These are phyloP conservation scores for Echinochloa phyllopogon DNA, from an alignment of 176 grass and related monocot genomes.

Conservation along the genomic window DNA sequence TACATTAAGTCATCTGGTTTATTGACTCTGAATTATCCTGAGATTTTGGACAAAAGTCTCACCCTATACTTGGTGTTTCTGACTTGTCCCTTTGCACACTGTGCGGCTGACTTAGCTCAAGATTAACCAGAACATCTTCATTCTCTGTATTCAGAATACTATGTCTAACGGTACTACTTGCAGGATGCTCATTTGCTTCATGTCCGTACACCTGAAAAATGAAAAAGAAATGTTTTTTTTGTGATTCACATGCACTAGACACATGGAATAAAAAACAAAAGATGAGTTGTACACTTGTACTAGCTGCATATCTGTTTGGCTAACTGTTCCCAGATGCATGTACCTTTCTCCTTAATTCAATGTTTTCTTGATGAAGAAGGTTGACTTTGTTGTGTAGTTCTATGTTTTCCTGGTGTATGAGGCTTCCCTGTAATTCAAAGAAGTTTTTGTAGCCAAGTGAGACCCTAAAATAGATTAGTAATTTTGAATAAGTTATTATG, in stretches of 20 bases:
- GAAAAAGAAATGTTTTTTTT: conserved; percentile 13
- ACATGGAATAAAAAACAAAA: background rate
- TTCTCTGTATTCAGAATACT: conserved; percentile 38
- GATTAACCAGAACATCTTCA: conserved; percentile 37
- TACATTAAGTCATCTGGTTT: background rate
- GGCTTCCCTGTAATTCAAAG: conserved; percentile 48
- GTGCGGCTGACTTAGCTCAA: conserved; percentile 48
- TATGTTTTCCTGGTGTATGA: conserved; percentile 59
- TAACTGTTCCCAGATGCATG: background rate
- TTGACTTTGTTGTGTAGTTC: conserved; percentile 66
- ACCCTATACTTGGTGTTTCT: conserved; percentile 43
- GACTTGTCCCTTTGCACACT: conserved; percentile 14
- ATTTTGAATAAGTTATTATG: background rate
- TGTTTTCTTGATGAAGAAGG: conserved; percentile 56
- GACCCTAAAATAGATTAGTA: background rate
- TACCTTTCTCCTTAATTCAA: conserved; percentile 63
- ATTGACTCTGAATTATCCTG: background rate
- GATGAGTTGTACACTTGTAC: background rate
- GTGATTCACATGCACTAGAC: background rate
- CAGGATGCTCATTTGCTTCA: conserved; percentile 28
- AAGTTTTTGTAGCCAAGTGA: background rate
- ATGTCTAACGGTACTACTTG: conserved; percentile 28
- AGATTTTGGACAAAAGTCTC: conserved; percentile 28
- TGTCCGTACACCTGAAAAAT: conserved; percentile 52
- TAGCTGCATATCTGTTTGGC: background rate